Base-by-base conservation (phyloP, 1,284 basidiomycete species). In the Tremellales sp. region DNA sequence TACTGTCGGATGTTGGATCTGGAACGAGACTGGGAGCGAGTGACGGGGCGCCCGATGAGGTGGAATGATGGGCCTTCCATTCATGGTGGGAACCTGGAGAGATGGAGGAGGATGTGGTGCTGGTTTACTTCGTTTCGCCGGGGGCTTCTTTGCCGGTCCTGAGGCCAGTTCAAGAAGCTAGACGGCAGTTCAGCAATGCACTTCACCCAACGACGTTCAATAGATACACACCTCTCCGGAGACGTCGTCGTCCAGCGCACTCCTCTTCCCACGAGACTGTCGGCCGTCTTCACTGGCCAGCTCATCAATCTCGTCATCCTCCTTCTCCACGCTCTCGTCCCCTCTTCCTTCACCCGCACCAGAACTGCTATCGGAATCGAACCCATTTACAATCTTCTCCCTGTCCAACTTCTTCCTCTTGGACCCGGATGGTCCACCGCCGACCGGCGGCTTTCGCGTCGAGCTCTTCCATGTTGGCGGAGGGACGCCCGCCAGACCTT, bases 101-200 rank as follows among this genome's bases (percentile, higher is more conserved):
- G 42, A 41, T 27, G 12, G 22, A 26, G 25, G 43, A 29, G 18
- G 44, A 36, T 40, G 34, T 14, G 12, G 16, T 37, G 29, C 44
- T 21, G 21, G 53, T n/a, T n/a, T n/a, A n/a, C 22, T 27, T 6
- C n/a, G 25, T n/a, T 18, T 29, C 13, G 22, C 46, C 48, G 60
- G 61, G 50, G 65, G 65, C 56, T 65, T 65, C 57, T 60, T 65
- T 5, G 65, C 61, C 18, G 60, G 63, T 10, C 58, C 63, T 12
- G 60, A 62, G 9, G 63, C 65, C 2, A 66, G 56, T 42, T 67
- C 65, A 22, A 65, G 57, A 4, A 64, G 58, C 58, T 67, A 48
- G 8, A 31, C 8, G 33, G 29, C 35, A 36, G 8, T 31, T 10
- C 10, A 10, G 10, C 38, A 22, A 24, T 40, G 25, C 9, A 8